Evolutionary conservation across 176 grass and related monocot species (phyloP).

Genomic region (Dendrocalamus sinicus): DNA sequence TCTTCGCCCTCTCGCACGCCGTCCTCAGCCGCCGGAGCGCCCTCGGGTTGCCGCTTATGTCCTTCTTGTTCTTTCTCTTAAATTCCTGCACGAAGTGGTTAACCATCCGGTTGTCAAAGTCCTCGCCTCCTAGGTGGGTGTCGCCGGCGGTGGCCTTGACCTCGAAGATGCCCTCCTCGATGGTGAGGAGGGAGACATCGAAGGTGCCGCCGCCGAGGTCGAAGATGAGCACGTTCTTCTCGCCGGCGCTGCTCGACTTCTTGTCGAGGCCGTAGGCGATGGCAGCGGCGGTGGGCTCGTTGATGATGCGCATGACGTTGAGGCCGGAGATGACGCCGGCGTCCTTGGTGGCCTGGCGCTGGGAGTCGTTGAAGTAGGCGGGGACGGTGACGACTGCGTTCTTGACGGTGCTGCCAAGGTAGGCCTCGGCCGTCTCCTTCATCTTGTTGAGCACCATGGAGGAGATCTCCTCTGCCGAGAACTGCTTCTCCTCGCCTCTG

Average conservation of each 20-base stretch:
- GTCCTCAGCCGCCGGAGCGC: slow-evolving; percentile 72
- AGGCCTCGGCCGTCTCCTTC: slow-evolving; percentile 82
- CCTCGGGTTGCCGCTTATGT: slow-evolving; percentile 84
- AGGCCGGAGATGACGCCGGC: slow-evolving; percentile 83
- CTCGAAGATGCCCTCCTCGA: slow-evolving; percentile 98
- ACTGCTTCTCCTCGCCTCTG: slow-evolving; percentile 74
- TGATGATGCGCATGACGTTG: slow-evolving; percentile 93
- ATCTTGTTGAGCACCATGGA: slow-evolving; percentile 94
- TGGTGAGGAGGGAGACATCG: slow-evolving; percentile 88
- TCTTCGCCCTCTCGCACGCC: slow-evolving; percentile 86
- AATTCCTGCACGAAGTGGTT: slow-evolving; percentile 97
- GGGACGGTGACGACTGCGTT: slow-evolving; percentile 92
- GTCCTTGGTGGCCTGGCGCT: slow-evolving; percentile 92
- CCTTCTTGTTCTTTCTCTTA: slow-evolving; percentile 95
- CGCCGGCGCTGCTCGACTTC: slow-evolving; percentile 82
- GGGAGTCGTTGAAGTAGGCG: slow-evolving; percentile 95
- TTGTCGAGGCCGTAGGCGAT: slow-evolving; percentile 93
- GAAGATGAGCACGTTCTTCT: slow-evolving; percentile 98
- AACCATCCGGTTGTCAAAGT: slow-evolving; percentile 94
- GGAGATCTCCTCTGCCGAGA: slow-evolving; percentile 80
- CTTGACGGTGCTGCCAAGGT: slow-evolving; percentile 75
- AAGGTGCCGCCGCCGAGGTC: slow-evolving; percentile 91
- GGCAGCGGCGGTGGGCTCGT: slow-evolving; percentile 84
- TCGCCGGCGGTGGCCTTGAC: slow-evolving; percentile 92
- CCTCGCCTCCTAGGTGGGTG: slow-evolving; percentile 90